Evolutionary conservation across 2,329 filamentous ascomycete species (phyloP).

Genomic region (Phoma sp.): DNA sequence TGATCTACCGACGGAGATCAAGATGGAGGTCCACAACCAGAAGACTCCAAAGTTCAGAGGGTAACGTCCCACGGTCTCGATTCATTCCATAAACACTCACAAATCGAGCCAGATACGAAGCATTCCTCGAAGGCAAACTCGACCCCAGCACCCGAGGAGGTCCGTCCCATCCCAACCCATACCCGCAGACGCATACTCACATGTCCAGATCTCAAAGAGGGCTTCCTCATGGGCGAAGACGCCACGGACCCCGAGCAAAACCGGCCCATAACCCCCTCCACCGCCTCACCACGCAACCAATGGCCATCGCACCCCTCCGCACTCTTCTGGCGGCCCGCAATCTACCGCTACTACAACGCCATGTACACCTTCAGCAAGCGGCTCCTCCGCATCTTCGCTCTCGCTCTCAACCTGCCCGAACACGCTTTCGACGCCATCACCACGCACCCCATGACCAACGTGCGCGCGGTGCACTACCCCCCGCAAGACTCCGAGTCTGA

Average conservation of each 20-base stretch:
- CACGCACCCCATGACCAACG: conserved; percentile 51
- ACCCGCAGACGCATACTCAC: neutral
- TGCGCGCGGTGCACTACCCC: conserved; percentile 52
- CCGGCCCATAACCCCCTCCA: conserved; percentile 20
- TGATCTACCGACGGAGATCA: conserved; percentile 36
- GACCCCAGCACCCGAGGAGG: conserved; percentile 45
- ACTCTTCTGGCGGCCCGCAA: conserved; percentile 37
- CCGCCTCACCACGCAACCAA: conserved; percentile 35
- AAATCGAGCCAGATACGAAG: conserved; percentile 23
- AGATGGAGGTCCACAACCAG: conserved; percentile 47
- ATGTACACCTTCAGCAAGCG: conserved; percentile 39
- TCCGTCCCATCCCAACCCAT: conserved; percentile 2
- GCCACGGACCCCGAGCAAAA: conserved; percentile 41
- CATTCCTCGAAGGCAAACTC: conserved; percentile 44
- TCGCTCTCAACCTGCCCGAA: conserved; percentile 51
- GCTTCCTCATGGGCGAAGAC: conserved; percentile 45
- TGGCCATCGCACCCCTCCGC: conserved; percentile 38
- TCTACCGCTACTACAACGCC: conserved; percentile 41
- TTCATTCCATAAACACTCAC: neutral
- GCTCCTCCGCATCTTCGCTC: conserved; percentile 46
- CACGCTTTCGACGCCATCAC: conserved; percentile 47
- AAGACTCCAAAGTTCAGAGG: conserved; percentile 45
- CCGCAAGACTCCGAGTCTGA: conserved; percentile 38
- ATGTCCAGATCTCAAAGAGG: conserved; percentile 41
- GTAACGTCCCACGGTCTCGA: conserved; percentile 14